These are phyloP conservation scores for Tetrastigma voinierianum DNA, from an alignment of 164 flowering plant genomes.

Conservation along the genomic window DNA sequence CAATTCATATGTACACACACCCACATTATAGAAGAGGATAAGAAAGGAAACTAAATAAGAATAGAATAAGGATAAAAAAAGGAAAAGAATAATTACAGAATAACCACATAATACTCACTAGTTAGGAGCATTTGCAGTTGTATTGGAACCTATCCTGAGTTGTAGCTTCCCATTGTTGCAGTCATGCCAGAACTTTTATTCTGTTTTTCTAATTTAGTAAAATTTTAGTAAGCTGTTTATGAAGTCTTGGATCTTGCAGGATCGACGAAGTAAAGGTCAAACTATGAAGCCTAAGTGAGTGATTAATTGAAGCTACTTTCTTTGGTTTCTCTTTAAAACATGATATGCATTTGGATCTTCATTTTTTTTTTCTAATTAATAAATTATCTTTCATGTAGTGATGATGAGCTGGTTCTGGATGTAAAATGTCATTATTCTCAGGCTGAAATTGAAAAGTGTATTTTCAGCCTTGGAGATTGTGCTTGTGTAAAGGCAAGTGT, in stretches of 20 bases:
- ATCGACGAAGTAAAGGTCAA: slow-evolving; percentile 17
- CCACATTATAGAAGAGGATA: no score
- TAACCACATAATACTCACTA: no score
- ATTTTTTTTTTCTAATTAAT: neutral
- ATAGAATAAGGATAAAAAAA: no score
- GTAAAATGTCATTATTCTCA: slow-evolving; percentile 56
- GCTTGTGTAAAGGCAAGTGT: slow-evolving; percentile 50
- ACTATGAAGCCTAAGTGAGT: slow-evolving; percentile 37
- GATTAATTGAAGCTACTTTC: slow-evolving; percentile 15
- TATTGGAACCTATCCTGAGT: no score
- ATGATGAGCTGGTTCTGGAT: slow-evolving; percentile 33
- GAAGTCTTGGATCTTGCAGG: slow-evolving; percentile 31
- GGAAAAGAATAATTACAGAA: no score
- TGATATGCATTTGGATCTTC: neutral
- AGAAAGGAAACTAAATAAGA: no score
- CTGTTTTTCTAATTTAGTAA: no score
- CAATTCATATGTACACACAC: no score
- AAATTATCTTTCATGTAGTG: slow-evolving; percentile 26
- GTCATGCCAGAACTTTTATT: no score
- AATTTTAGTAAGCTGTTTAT: neutral
- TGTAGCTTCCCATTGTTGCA: no score
- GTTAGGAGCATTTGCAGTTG: no score
- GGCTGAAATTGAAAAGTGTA: slow-evolving; percentile 40
- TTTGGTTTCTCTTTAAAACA: neutral
- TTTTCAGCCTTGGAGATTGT: slow-evolving; percentile 57